Conservation (phyloP, 805 yeast species). For the Suhomyces faveliae region DNA sequence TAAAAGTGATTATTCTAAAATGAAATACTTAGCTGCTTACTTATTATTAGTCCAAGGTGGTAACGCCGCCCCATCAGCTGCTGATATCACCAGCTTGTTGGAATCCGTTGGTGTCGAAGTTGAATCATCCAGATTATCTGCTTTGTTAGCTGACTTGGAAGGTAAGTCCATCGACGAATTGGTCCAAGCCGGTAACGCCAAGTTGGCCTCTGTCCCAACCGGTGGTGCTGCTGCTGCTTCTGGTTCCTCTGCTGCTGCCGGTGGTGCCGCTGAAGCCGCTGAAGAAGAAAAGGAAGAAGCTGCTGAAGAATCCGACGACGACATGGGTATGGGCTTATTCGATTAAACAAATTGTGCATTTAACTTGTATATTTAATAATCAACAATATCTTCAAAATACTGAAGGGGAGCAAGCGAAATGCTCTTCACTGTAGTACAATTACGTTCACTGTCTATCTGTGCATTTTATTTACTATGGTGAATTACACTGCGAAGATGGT, state of each 20-base stretch:
- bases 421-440: no score
- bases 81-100: conserved; percentile 83
- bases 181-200: conserved; percentile 91
- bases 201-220: conserved; percentile 95
- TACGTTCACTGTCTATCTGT: no score
- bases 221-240: conserved; percentile 93
- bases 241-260: conserved; percentile 69
- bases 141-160: conserved; percentile 81
- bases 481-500: conserved; percentile 3
- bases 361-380: conserved; percentile 1
- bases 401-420: no score
- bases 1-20: conserved; percentile 75
- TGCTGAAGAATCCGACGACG: conserved; percentile 64
- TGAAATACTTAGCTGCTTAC: conserved; percentile 99
- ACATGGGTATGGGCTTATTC: conserved; percentile 97
- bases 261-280: conserved; percentile 66
- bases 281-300: conserved; percentile 62
- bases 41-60: conserved; percentile 98
- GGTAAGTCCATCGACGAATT: conserved; percentile 91
- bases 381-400: background rate
- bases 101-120: conserved; percentile 95
- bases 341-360: conserved; percentile 56
- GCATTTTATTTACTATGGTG: background rate
- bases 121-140: conserved; percentile 81
- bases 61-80: conserved; percentile 88